Evolutionary conservation across 2,329 filamentous ascomycete species (phyloP).

Genomic region (Colletotrichum trifolii): DNA sequence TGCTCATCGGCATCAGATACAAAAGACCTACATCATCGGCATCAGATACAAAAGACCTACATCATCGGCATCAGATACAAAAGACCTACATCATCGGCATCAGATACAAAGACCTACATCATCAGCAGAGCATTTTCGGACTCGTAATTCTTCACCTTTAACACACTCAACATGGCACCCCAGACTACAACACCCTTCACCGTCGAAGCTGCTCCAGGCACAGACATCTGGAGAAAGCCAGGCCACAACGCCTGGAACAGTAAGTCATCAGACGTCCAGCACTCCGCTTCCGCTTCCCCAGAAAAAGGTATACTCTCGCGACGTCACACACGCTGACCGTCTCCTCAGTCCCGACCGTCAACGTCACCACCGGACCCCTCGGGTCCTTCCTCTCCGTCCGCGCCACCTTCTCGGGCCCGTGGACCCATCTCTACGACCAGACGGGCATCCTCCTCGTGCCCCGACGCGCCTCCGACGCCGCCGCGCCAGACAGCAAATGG

Average conservation of each 20-base stretch:
- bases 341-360: constrained; percentile 38
- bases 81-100: too few species aligned
- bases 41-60: not conserved
- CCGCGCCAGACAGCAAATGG: constrained; percentile 67
- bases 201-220: constrained; percentile 67
- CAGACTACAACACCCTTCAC: constrained; percentile 50
- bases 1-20: not conserved
- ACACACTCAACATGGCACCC: not conserved
- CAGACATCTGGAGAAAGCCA: constrained; percentile 81
- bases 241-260: constrained; percentile 71
- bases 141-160: not conserved
- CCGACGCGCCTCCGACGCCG: constrained; percentile 42
- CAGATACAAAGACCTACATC: not conserved
- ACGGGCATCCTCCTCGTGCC: constrained; percentile 53
- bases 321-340: not conserved
- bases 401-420: constrained; percentile 71
- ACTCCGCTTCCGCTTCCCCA: not conserved
- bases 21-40: too few species aligned
- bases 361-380: constrained; percentile 57
- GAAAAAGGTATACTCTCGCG: not conserved
- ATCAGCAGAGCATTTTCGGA: not conserved
- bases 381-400: constrained; percentile 69
- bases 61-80: not conserved
- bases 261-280: constrained; percentile 38
- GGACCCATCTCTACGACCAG: constrained; percentile 55